phyloP scores from a whole-genome alignment of 331 rosid genomes.

The Spiraea crenata region DNA sequence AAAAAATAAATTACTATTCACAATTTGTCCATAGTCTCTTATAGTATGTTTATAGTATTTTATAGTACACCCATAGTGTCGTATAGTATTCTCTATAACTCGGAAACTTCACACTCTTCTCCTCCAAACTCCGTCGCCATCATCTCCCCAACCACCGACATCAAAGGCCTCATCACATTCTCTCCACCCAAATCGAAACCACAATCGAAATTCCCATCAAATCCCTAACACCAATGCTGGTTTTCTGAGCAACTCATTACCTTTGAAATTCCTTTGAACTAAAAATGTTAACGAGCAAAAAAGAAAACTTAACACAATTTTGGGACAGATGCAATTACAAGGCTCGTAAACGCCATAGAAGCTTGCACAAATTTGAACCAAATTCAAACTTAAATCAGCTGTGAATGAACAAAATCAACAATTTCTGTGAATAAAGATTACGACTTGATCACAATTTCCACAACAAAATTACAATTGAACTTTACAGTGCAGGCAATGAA shows the following conservation, averaged over 20 bases:
- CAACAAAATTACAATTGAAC: neutral
- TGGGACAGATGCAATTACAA: conserved; percentile 56
- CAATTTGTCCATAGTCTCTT: too few species aligned
- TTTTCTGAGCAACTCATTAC: neutral
- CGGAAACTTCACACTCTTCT: too few species aligned
- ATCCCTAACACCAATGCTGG: neutral
- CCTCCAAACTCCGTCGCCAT: too few species aligned
- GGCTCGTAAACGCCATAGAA: conserved; percentile 51
- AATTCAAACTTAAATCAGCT: conserved; percentile 3
- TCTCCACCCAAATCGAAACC: too few species aligned
- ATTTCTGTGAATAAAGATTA: neutral
- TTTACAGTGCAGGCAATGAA: conserved; percentile 79
- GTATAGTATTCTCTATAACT: too few species aligned
- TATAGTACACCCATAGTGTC: too few species aligned
- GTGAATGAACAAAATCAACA: neutral
- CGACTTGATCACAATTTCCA: conserved; percentile 1
- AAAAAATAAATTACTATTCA: too few species aligned
- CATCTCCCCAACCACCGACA: too few species aligned
- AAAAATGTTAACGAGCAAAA: conserved; percentile 16
- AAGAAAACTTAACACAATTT: conserved; percentile 56
- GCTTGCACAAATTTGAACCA: conserved; percentile 35
- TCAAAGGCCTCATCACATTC: too few species aligned
- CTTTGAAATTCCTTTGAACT: neutral
- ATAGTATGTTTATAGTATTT: too few species aligned
- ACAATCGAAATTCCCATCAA: neutral